These are phyloP conservation scores for Cajanus cajan DNA, from an alignment of 306 rosid species.

Conservation along the genomic window DNA sequence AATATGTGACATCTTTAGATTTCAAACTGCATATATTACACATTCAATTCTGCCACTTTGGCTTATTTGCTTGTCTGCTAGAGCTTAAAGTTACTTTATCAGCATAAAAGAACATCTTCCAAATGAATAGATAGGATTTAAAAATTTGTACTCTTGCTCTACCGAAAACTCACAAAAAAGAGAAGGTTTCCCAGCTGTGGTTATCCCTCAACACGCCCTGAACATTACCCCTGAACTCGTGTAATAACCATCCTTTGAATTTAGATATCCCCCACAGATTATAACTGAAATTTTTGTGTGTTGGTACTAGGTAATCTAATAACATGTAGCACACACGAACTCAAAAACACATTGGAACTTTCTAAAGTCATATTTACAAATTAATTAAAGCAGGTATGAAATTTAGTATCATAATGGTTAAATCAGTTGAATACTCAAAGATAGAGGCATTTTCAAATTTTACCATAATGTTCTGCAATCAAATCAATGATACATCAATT, in stretches of 20 bases:
- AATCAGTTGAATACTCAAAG: no score
- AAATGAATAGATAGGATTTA: not conserved
- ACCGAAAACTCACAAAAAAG: not conserved
- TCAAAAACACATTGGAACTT: not conserved
- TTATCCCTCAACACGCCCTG: constrained; percentile 6
- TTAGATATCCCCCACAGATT: not conserved
- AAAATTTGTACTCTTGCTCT: not conserved
- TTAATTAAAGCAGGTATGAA: constrained; percentile 1
- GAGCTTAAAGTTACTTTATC: not conserved
- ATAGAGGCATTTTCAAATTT: no score
- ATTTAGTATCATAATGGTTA: not conserved
- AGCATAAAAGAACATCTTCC: not conserved
- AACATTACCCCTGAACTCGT: not conserved
- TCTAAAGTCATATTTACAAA: not conserved
- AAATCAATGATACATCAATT: not conserved
- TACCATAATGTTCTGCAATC: not conserved
- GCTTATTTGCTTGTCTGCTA: not conserved
- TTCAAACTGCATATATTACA: not conserved
- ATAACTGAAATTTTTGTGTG: not conserved
- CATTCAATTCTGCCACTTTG: constrained; percentile 18
- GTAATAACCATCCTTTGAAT: not conserved
- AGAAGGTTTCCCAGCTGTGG: not conserved
- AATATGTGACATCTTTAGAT: not conserved
- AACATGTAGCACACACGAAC: constrained; percentile 3
- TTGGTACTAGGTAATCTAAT: not conserved